Evolutionary conservation across 2,329 filamentous ascomycete genomes (phyloP), one percentile per base, ranked within the genome.

Genomic region (Bretziella fagacearum): DNA sequence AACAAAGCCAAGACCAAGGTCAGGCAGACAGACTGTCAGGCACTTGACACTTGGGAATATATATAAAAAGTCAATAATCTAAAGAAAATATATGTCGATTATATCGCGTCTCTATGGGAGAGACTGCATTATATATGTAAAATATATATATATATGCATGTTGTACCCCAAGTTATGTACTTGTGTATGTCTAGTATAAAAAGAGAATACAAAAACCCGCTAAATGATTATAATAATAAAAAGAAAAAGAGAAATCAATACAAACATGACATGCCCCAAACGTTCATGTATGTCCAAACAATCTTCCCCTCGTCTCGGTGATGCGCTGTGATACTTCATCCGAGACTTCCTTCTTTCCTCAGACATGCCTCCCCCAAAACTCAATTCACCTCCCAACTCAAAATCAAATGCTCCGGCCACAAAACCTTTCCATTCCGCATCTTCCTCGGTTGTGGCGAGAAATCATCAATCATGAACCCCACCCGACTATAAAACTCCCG

Each of bases 401-500:
- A 56, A 50, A 80, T 78, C 27, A 71, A 60, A 61, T 79, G 79
- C 52, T 77, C 73, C 0, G 70, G 67, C 46, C 63, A 62, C 35
- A 72, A 64, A 13, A 66, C 62, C 55, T 67, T 73, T 1, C 72
- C 74, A 41, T 64, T 66, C 4, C 76, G 63, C 50, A 81, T 59
- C 49, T 62, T 66, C 52, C 69, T 65, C 27, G 70, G 65, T 29
- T 57, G 56, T 0, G 76, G 77, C 11, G 74, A 77, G 42, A 65
- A 69, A 6, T 65, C 66, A 53, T 80, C 76, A 37, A 60, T 64
- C 30, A 52, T 60, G 55, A 74, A 79, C 0, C 79, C 80, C 10
- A 75, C 58, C 51, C 65, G 70, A 40, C 65, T 59, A 59, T 86
- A 86, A 54, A 84, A 80, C 2, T 54, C 56, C 33, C 71, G 61